phyloP scores from a whole-genome alignment of 129 eudicot species.

The Flaveria robusta region DNA sequence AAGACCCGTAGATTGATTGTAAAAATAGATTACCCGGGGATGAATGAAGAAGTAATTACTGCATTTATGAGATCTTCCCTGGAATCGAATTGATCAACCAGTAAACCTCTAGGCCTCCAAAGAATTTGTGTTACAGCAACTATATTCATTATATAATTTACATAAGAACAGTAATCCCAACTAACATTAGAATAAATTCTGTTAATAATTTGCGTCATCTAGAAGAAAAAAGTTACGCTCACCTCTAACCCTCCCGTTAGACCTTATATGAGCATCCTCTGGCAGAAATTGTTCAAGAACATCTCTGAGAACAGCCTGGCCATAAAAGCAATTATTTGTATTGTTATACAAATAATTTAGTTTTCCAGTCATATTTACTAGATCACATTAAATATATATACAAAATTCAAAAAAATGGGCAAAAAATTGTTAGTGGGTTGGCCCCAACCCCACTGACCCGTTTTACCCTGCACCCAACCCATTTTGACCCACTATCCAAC shows the following conservation, averaged over 20 bases:
- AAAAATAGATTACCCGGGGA: conserved; percentile 68
- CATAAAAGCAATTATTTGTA: conserved; percentile 16
- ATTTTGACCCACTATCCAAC: background rate
- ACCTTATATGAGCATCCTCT: conserved; percentile 79
- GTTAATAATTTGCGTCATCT: background rate
- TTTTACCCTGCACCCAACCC: background rate
- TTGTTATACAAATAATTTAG: background rate
- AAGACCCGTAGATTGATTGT: conserved; percentile 8
- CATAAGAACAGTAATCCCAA: conserved; percentile 25
- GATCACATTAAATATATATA: background rate
- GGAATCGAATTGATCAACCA: conserved; percentile 95
- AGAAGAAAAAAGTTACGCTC: conserved; percentile 30
- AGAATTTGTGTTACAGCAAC: conserved; percentile 98
- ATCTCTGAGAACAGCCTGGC: conserved; percentile 95
- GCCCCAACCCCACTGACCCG: background rate
- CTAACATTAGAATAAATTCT: no score
- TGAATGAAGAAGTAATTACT: conserved; percentile 87
- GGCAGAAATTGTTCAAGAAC: conserved; percentile 79
- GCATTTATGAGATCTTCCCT: conserved; percentile 97
- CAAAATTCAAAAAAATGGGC: background rate
- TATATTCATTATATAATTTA: conserved; percentile 34
- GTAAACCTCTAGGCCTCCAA: conserved; percentile 94
- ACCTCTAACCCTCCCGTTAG: conserved; percentile 95
- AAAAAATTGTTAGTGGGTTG: background rate
- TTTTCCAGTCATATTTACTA: background rate